phyloP scores from a whole-genome alignment of 2,329 filamentous ascomycete species.

The Metarhizium anisopliae region DNA sequence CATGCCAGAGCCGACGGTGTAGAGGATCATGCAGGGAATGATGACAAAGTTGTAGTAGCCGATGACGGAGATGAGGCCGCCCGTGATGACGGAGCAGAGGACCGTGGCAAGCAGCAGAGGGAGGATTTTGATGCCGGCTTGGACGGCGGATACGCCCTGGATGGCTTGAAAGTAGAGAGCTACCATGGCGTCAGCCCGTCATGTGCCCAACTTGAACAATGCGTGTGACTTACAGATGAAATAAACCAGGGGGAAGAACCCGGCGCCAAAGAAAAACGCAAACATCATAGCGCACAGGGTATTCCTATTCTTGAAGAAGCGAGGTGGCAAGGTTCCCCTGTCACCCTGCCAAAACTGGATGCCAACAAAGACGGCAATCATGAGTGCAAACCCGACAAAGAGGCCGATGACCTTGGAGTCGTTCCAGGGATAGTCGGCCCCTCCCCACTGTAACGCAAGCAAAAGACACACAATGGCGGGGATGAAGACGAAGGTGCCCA shows the following conservation, averaged over 20 bases:
- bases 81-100: conserved; percentile 35
- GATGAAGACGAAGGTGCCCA: conserved; percentile 40
- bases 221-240: conserved; percentile 35
- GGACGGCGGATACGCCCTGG: conserved; percentile 40
- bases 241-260: conserved; percentile 44
- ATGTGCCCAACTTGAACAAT: conserved; percentile 16
- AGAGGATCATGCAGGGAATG: conserved; percentile 31
- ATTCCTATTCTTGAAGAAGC: conserved; percentile 34
- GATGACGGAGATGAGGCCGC: conserved; percentile 30
- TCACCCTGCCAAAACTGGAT: conserved; percentile 35
- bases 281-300: conserved; percentile 34
- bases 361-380: conserved; percentile 37
- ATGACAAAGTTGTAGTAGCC: conserved; percentile 34
- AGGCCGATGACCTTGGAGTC: conserved; percentile 40
- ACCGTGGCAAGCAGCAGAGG: conserved; percentile 43
- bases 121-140: conserved; percentile 46
- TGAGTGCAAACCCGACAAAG: conserved; percentile 37
- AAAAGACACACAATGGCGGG: conserved; percentile 43
- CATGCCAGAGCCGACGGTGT: conserved; percentile 41
- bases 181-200: conserved; percentile 11
- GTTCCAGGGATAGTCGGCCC: conserved; percentile 41
- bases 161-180: conserved; percentile 47
- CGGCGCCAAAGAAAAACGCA: conserved; percentile 38
- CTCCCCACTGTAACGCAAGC: conserved; percentile 49
- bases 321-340: conserved; percentile 35